Evolutionary conservation across 306 rosid species (phyloP).

Genomic region (Prunus fruticosa): DNA sequence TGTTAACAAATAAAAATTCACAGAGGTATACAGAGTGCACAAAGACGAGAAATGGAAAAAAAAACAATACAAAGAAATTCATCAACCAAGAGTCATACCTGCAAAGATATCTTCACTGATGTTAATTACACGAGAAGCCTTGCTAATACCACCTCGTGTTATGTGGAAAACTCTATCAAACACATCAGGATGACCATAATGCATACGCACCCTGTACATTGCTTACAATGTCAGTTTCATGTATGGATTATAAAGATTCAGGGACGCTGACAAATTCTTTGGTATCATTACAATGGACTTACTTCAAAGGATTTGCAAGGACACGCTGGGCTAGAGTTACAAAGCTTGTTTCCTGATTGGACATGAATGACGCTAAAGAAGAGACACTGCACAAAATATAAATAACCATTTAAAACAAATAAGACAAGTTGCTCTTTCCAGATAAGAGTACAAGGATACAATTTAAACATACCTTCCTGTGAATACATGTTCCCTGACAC

Average conservation of each 20-base stretch:
- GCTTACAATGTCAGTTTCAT: conserved; percentile 15
- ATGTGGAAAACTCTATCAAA: conserved; percentile 91
- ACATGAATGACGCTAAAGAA: conserved; percentile 90
- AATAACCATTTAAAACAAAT: neutral
- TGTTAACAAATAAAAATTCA: neutral
- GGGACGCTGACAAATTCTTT: conserved; percentile 15
- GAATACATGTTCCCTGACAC: conserved; percentile 92
- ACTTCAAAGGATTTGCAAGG: conserved; percentile 94
- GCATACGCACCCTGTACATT: conserved; percentile 82
- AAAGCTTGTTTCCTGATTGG: conserved; percentile 86
- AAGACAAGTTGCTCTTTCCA: neutral
- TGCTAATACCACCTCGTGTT: conserved; percentile 96
- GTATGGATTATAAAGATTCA: neutral
- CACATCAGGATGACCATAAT: conserved; percentile 98
- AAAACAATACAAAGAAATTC: neutral
- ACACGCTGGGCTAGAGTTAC: conserved; percentile 97
- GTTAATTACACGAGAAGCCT: conserved; percentile 92
- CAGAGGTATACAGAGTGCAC: neutral
- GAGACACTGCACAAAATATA: conserved; percentile 67
- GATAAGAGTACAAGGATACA: conserved; percentile 4
- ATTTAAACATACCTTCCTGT: conserved; percentile 68
- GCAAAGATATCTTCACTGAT: conserved; percentile 90
- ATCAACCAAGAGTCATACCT: conserved; percentile 35
- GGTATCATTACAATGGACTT: conserved; percentile 26
- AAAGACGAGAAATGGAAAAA: neutral